These are phyloP conservation scores for Mucor mucedo DNA, from an alignment of 371 early-diverging fungal species.

Conservation along the genomic window DNA sequence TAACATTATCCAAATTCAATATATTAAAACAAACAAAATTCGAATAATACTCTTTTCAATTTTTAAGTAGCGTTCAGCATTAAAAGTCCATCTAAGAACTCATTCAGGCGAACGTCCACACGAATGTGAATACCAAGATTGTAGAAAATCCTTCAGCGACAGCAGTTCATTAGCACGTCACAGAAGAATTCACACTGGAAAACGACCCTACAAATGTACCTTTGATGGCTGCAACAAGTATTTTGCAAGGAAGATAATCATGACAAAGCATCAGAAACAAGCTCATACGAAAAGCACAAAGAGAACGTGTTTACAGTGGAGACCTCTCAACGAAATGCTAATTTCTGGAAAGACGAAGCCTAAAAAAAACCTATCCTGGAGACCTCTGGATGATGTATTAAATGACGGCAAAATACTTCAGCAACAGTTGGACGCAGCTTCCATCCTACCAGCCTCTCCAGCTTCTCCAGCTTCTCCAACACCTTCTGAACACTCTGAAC, in stretches of 20 bases:
- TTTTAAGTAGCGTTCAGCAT: constrained; percentile 69
- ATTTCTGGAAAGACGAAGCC: constrained; percentile 6
- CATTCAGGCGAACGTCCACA: constrained; percentile 85
- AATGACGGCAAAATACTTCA: constrained; percentile 17
- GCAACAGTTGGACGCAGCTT: constrained; percentile 10
- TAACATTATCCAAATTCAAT: background rate
- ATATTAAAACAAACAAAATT: constrained; percentile 17
- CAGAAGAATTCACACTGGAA: constrained; percentile 71
- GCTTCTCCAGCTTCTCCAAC: constrained; percentile 20
- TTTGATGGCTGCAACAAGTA: constrained; percentile 48
- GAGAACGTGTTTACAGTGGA: constrained; percentile 24
- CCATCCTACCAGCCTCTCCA: background rate
- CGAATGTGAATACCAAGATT: constrained; percentile 65
- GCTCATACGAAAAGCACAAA: constrained; percentile 25
- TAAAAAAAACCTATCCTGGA: constrained; percentile 14
- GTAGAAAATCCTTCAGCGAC: constrained; percentile 65
- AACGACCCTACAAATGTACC: constrained; percentile 66
- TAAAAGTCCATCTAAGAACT: constrained; percentile 78
- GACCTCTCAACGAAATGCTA: constrained; percentile 27
- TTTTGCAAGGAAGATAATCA: constrained; percentile 28
- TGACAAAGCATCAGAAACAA: constrained; percentile 29
- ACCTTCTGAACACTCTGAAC: constrained; percentile 28
- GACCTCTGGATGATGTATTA: constrained; percentile 20
- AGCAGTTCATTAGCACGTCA: constrained; percentile 45
- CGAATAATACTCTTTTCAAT: constrained; percentile 41